Conservation (phyloP, 768 basidiomycete genomes). For the Suillus americanus region DNA sequence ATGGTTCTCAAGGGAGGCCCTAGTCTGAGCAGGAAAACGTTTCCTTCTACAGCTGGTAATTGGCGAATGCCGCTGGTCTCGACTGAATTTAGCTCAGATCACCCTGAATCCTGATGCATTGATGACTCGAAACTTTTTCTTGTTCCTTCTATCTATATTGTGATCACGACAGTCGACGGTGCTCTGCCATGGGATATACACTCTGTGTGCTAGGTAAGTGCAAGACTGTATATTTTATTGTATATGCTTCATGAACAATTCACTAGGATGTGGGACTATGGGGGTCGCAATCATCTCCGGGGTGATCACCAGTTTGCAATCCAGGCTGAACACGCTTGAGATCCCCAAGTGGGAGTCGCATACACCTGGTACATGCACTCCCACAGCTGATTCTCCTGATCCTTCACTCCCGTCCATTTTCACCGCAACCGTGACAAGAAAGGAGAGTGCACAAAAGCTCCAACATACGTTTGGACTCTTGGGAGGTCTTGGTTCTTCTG, state of each 20-base stretch:
- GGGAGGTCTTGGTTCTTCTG: slow-evolving; percentile 57
- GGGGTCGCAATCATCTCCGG: slow-evolving; percentile 94
- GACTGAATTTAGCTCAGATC: background rate
- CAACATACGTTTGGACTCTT: slow-evolving; percentile 56
- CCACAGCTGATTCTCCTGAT: slow-evolving; percentile 53
- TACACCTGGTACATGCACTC: slow-evolving; percentile 74
- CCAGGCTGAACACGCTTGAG: slow-evolving; percentile 33
- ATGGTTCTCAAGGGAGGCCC: background rate
- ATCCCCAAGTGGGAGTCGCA: slow-evolving; percentile 63
- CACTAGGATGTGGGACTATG: slow-evolving; percentile 95
- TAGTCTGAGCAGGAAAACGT: background rate
- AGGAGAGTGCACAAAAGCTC: slow-evolving; percentile 71
- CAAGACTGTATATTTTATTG: slow-evolving; percentile 2
- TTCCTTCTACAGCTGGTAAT: background rate
- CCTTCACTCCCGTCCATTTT: slow-evolving; percentile 76
- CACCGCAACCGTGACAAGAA: slow-evolving; percentile 83
- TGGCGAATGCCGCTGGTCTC: background rate
- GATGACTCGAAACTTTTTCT: slow-evolving; percentile 15
- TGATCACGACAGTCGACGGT: slow-evolving; percentile 5
- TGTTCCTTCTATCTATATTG: background rate
- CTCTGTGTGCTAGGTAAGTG: slow-evolving; percentile 77
- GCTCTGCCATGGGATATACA: slow-evolving; percentile 78
- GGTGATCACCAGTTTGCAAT: slow-evolving; percentile 79
- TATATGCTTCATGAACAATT: slow-evolving; percentile 18
- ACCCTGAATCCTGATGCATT: background rate